These are phyloP conservation scores for Peterozyma toletana DNA, from an alignment of 805 yeast genomes.

Conservation along the genomic window DNA sequence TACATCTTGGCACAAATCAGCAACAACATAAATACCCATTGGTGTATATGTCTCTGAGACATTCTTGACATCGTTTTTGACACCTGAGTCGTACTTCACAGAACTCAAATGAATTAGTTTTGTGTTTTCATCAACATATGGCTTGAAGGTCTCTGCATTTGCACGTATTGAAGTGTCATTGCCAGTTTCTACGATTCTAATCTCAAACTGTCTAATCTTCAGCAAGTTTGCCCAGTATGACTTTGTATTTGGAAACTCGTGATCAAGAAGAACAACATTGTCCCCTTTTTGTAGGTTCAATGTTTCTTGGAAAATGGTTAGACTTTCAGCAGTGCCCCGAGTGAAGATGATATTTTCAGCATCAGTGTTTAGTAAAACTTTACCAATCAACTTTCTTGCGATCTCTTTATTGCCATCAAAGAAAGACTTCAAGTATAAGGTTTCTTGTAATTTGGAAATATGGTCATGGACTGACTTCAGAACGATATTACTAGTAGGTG, in stretches of 20 bases:
- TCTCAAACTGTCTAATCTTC: neutral
- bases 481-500: neutral
- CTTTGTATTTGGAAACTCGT: constrained; percentile 1
- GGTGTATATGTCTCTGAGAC: constrained; percentile 4
- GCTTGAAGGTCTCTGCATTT: neutral
- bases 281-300: neutral
- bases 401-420: neutral
- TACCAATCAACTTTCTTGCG: neutral
- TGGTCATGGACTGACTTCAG: neutral
- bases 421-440: neutral
- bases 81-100: constrained; percentile 6
- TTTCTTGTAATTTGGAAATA: neutral
- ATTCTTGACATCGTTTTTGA: constrained; percentile 4
- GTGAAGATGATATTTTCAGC: neutral
- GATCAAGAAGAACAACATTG: neutral
- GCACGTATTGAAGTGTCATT: neutral
- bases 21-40: constrained; percentile 7
- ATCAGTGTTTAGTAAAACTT: neutral
- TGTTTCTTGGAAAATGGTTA: neutral
- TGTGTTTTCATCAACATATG: neutral
- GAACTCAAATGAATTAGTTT: constrained; percentile 3
- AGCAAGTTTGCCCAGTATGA: constrained; percentile 1
- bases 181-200: neutral
- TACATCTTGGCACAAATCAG: constrained; percentile 9
- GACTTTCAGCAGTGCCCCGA: constrained; percentile 1